Evolutionary conservation across 1,284 basidiomycete genomes (phyloP).

Genomic region (Porogramme epimiltina): DNA sequence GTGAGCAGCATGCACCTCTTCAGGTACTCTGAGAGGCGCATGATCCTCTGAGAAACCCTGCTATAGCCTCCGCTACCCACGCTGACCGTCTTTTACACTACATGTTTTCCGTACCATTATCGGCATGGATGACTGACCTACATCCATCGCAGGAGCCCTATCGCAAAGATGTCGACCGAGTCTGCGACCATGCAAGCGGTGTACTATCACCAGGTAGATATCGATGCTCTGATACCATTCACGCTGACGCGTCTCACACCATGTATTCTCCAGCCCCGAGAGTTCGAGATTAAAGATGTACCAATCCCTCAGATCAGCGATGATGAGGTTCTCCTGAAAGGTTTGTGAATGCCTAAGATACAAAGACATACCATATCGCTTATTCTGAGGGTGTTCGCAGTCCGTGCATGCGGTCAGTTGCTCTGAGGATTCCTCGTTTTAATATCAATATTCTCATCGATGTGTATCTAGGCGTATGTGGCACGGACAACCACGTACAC

Average conservation of each 20-base stretch:
- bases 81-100: no score
- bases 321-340: constrained; percentile 74
- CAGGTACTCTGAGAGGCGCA: no score
- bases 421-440: not conserved
- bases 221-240: not conserved
- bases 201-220: constrained; percentile 49
- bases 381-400: constrained; percentile 10
- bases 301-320: constrained; percentile 63
- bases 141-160: no score
- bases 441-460: not conserved
- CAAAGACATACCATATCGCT: not conserved
- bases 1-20: no score
- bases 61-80: no score
- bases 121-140: no score
- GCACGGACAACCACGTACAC: constrained; percentile 61
- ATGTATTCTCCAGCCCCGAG: constrained; percentile 45
- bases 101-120: no score
- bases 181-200: constrained; percentile 51
- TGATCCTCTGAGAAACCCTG: no score
- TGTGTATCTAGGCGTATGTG: constrained; percentile 16
- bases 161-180: not conserved
- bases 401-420: constrained; percentile 18
- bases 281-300: constrained; percentile 64
- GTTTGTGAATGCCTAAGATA: constrained; percentile 31
- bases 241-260: not conserved